Evolutionary conservation across 352 stramenopile genomes (phyloP), one percentile per base, ranked within the genome.

Genomic region (Phytophthora cryptogea): DNA sequence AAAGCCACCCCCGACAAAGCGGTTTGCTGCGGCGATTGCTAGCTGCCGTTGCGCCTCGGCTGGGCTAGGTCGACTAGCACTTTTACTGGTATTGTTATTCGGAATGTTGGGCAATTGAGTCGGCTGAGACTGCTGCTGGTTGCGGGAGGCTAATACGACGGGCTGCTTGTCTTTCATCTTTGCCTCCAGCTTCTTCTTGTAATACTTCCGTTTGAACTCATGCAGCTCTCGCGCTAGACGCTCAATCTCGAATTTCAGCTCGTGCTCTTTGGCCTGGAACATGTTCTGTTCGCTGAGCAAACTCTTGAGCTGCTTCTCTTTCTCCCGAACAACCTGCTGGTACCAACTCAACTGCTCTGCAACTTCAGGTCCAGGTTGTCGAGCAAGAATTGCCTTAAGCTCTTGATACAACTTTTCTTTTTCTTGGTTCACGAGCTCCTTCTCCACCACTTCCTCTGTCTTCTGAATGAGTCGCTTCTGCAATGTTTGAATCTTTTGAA

Each of bases 231-330:
- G 76, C 9, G 83, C 86, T 8, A 98, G 74, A 2, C 91, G 86
- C 67, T 98, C 92, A 39, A 97, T 92, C 69, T 98, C 94, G 58
- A 97, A 98, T 59, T 98, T 97, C 59, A 97, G 92, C 58, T 98
- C 94, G 61, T 97, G 96, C 37, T 97, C 90, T 65, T 96, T 92
- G 11, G 88, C 86, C 59, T 95, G 79, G 53, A 97, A 94, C 97
- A 99, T 99, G 71, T 99, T 99, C 54, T 99, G 92, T 62, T 99
- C 96, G 50, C 84, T 93, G 28, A 97, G 87, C 72, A 99, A 92
- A 16, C 92, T 95, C 73, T 98, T 98, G 78, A 99, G 93, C 66
- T 99, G 95, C 53, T 96, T 95, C 8, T 95, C 93, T 69, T 99
- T 99, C 52, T 98, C 94, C 58, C 96, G 96, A 23, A 99, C 89